Evolutionary conservation across 208 protist species (phyloP), one percentile per base, ranked within the genome.

Genomic region (Acanthamoeba lenticulata): DNA sequence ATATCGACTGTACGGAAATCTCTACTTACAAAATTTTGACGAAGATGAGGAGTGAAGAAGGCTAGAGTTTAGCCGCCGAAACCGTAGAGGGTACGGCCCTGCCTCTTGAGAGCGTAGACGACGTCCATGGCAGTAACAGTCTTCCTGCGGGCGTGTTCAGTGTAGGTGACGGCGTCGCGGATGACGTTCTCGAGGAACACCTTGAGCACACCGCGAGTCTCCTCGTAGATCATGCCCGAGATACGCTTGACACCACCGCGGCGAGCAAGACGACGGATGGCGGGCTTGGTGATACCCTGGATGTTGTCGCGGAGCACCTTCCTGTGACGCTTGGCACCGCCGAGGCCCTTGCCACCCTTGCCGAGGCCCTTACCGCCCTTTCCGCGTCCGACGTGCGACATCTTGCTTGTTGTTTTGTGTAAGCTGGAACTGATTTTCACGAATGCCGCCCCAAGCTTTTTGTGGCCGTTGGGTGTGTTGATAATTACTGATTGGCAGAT

Each of bases 71-170:
- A 98, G 86, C 94, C 96, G 72, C 97, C 98, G 97, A 99, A 99
- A 94, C 98, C 98, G 96, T 99, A 99, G 47, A 99, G 97, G 72
- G 98, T 99, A 92, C 98, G 95, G 69, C 98, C 98, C 96, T 99
- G 98, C 94, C 98, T 96, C 96, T 99, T 99, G 92, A 99, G 98
- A 0, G 98, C 98, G 94, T 99, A 99, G 55, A 99, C 98, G 52
- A 99, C 98, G 94, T 99, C 98, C 97, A 98, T 98, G 60, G 98
- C 97, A 49, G 98, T 99, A 24, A 99, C 98, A 65, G 98, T 99
- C 95, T 98, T 98, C 88, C 98, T 94, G 83, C 97, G 96, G 62
- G 98, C 98, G 95, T 99, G 98, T 95, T 99, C 98, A 94, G 98
- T 99, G 97, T 99, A 99, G 40, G 98, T 99, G 32, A 99, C 96